Percentiles rank a stretch among this genome's conserved stretches.
Evolutionary conservation across 2,329 filamentous ascomycete species (phyloP).

Genomic region (Allantophomopsis lycopodina): DNA sequence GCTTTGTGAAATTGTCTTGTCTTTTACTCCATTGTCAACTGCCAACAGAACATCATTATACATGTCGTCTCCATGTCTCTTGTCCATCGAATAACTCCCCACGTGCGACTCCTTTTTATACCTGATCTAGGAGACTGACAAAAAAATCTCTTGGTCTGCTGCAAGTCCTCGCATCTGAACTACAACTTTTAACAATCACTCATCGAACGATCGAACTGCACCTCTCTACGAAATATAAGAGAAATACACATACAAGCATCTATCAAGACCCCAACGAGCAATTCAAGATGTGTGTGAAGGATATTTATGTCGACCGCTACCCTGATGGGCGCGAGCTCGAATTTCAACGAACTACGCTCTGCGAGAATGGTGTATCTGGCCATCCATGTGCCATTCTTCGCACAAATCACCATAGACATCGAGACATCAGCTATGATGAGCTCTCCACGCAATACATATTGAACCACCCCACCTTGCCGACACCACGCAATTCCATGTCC

Average conservation of each 20-base stretch:
- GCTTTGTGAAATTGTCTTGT: too few relatives aligned
- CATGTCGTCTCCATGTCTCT: constrained; percentile 17
- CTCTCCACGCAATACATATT: constrained; percentile 20
- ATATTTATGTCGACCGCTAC: constrained; percentile 31
- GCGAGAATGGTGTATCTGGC: constrained; percentile 22
- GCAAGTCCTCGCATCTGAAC: neutral
- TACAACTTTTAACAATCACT: neutral
- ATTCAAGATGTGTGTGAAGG: constrained; percentile 31
- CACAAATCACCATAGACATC: constrained; percentile 25
- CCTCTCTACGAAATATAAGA: neutral
- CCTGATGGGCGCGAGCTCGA: constrained; percentile 27
- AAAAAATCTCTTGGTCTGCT: neutral
- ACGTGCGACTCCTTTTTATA: constrained; percentile 13
- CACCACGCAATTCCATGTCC: constrained; percentile 12
- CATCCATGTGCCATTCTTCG: constrained; percentile 27
- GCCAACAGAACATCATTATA: constrained; percentile 3
- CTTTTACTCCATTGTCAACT: neutral
- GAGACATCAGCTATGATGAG: constrained; percentile 21
- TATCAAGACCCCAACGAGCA: too few relatives aligned
- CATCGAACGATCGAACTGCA: neutral
- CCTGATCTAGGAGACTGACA: constrained; percentile 18
- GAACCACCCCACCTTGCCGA: constrained; percentile 21
- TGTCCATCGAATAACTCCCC: constrained; percentile 12
- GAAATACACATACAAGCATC: neutral
- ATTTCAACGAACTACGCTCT: constrained; percentile 23